A percentile compares a stretch with the other conserved stretches of the same genome.
Evolutionary conservation across 2,329 filamentous ascomycete species (phyloP).

Genomic region (Fusarium temperatum): DNA sequence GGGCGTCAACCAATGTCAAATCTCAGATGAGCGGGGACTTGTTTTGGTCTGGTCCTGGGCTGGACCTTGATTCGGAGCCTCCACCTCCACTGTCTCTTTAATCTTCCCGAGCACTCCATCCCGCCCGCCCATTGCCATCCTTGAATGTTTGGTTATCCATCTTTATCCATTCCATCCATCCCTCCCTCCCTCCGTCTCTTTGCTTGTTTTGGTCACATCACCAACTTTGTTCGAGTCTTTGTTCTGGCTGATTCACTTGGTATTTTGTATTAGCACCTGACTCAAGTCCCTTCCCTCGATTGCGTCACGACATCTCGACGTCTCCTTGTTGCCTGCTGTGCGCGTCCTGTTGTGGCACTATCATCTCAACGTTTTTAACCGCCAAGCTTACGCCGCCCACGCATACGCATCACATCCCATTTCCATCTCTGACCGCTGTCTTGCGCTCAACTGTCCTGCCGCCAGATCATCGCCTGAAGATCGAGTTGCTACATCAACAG

Average conservation of each 20-base stretch:
- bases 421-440: constrained; percentile 1
- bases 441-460: neutral
- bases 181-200: neutral
- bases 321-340: constrained; percentile 11
- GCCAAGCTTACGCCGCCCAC: neutral
- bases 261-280: neutral
- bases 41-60: constrained; percentile 1
- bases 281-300: neutral
- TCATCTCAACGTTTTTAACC: constrained; percentile 4
- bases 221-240: neutral
- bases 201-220: constrained; percentile 6
- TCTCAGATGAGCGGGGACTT: neutral
- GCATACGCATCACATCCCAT: neutral
- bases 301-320: constrained; percentile 2
- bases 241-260: neutral
- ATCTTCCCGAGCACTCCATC: neutral
- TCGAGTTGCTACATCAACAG: constrained; percentile 24
- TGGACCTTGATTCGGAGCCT: constrained; percentile 14
- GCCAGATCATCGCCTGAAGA: neutral
- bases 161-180: constrained; percentile 3
- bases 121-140: neutral
- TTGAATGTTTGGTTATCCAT: constrained; percentile 8
- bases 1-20: constrained; percentile 4
- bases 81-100: constrained; percentile 15
- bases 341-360: constrained; percentile 26